Evolutionary conservation across 129 eudicot species (phyloP).

Genomic region (Centella asiatica): DNA sequence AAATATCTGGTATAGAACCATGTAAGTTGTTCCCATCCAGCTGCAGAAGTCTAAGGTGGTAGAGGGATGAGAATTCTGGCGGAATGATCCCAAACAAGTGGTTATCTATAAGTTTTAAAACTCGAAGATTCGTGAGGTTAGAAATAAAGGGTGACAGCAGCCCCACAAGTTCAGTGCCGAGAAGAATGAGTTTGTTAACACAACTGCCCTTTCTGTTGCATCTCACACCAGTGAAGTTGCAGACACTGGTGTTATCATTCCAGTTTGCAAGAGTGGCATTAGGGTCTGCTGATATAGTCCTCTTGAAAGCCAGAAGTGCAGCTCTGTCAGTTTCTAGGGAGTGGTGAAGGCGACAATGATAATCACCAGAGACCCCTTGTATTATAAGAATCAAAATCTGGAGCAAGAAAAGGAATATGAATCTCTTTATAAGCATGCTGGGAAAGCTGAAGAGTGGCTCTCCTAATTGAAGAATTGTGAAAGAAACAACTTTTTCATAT

Average conservation of each 20-base stretch:
- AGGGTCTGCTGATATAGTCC: slow-evolving; percentile 28
- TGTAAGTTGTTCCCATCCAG: slow-evolving; percentile 33
- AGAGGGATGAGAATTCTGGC: slow-evolving; percentile 28
- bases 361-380: slow-evolving; percentile 1
- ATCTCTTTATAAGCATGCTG: slow-evolving; percentile 23
- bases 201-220: slow-evolving; percentile 25
- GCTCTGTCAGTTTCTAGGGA: slow-evolving; percentile 31
- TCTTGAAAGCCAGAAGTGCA: slow-evolving; percentile 41
- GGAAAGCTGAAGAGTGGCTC: background rate
- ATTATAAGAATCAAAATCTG: slow-evolving; percentile 9
- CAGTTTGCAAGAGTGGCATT: slow-evolving; percentile 33
- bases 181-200: slow-evolving; percentile 25
- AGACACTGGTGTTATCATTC: slow-evolving; percentile 37
- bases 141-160: slow-evolving; percentile 30
- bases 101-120: slow-evolving; percentile 23
- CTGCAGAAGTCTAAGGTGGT: slow-evolving; percentile 33
- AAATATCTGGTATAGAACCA: slow-evolving; percentile 37
- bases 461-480: too few species aligned
- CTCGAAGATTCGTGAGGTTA: slow-evolving; percentile 35
- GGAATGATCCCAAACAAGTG: slow-evolving; percentile 39
- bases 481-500: too few species aligned
- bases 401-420: slow-evolving; percentile 11
- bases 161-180: slow-evolving; percentile 25
- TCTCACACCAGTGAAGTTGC: slow-evolving; percentile 36
- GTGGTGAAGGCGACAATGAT: background rate